phyloP scores from a whole-genome alignment of 345 rosid genomes.

The Pugionium dolabratum region DNA sequence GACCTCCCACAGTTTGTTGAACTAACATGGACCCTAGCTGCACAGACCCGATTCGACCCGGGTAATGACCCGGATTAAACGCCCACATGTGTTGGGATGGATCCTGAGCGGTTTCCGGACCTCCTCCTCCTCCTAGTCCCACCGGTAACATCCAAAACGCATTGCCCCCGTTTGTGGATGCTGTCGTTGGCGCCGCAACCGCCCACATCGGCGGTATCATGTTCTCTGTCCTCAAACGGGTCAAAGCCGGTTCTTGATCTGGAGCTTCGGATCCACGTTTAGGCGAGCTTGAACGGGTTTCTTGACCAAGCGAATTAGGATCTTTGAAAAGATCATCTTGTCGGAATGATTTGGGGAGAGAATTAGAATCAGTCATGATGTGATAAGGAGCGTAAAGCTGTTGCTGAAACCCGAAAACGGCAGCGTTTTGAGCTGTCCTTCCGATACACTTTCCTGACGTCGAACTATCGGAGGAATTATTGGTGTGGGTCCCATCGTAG shows the following conservation, averaged over 20 bases:
- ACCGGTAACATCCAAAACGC: slow-evolving; percentile 77
- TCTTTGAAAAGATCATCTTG: slow-evolving; percentile 33
- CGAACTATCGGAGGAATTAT: background rate
- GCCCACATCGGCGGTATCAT: slow-evolving; percentile 51
- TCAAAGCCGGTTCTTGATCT: slow-evolving; percentile 45
- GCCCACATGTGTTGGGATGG: slow-evolving; percentile 59
- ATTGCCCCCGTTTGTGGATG: slow-evolving; percentile 52
- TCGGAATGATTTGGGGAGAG: slow-evolving; percentile 12
- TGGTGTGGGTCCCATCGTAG: slow-evolving; percentile 1
- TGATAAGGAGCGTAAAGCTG: slow-evolving; percentile 20
- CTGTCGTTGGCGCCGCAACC: slow-evolving; percentile 61
- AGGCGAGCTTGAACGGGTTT: slow-evolving; percentile 30
- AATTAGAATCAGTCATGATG: slow-evolving; percentile 1
- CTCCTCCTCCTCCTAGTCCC: slow-evolving; percentile 42
- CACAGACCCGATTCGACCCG: slow-evolving; percentile 47
- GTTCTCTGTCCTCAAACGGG: slow-evolving; percentile 34
- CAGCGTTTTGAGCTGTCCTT: slow-evolving; percentile 9
- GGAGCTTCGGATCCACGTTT: slow-evolving; percentile 38
- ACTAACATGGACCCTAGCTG: slow-evolving; percentile 59
- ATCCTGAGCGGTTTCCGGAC: slow-evolving; percentile 33
- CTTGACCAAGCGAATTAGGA: slow-evolving; percentile 12
- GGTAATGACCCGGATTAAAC: slow-evolving; percentile 48
- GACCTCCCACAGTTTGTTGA: slow-evolving; percentile 54
- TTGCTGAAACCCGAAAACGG: slow-evolving; percentile 33
- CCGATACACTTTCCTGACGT: background rate